Evolutionary conservation across 345 rosid species (phyloP).

Genomic region (Camelina hispida): DNA sequence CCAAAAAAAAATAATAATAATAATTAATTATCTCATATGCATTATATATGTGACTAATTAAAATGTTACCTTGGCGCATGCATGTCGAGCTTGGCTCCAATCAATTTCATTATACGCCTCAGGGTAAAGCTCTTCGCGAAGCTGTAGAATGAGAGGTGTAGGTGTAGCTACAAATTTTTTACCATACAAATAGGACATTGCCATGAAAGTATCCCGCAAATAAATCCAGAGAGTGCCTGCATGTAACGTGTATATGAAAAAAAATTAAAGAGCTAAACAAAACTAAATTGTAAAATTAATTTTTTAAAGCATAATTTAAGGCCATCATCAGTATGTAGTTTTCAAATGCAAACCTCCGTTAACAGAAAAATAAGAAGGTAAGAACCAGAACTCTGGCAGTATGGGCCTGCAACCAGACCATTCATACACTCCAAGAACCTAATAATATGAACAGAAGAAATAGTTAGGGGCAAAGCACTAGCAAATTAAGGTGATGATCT

Average conservation of each 20-base stretch:
- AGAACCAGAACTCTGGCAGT: conserved; percentile 30
- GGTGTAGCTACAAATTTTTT: conserved; percentile 45
- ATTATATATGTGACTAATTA: not conserved
- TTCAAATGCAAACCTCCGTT: conserved; percentile 26
- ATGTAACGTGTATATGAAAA: not conserved
- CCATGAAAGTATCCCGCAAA: conserved; percentile 46
- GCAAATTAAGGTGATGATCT: not conserved
- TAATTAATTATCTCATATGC: not conserved
- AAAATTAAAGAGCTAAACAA: not conserved
- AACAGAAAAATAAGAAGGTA: conserved; percentile 12
- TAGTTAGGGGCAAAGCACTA: too few relatives aligned
- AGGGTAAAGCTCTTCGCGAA: conserved; percentile 52
- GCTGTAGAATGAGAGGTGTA: conserved; percentile 42
- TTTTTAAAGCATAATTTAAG: not conserved
- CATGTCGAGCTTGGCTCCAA: conserved; percentile 52
- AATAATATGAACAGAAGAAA: not conserved
- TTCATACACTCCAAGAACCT: conserved; percentile 31
- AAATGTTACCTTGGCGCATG: conserved; percentile 48
- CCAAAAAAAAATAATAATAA: too few relatives aligned
- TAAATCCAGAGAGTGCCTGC: conserved; percentile 47
- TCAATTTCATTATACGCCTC: conserved; percentile 45
- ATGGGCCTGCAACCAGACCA: conserved; percentile 33
- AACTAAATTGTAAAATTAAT: too few relatives aligned
- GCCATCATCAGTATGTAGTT: not conserved
- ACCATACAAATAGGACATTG: conserved; percentile 48